Evolutionary conservation across 2,329 filamentous ascomycete species (phyloP), one percentile per base, ranked within the genome.

Genomic region (Sclerotinia subarctica): DNA sequence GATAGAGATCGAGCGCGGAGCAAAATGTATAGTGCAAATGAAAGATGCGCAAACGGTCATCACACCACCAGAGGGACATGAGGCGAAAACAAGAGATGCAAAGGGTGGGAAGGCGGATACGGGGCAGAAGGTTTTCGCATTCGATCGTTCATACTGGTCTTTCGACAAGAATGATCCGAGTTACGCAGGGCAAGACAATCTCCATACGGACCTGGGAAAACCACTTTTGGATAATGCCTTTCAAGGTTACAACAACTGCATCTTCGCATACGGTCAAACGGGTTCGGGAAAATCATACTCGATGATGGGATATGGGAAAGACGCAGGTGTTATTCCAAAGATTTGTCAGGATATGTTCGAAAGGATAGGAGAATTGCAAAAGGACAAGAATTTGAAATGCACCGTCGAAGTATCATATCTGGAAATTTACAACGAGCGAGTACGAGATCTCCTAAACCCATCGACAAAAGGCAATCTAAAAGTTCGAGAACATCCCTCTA

Each of bases 301-400:
- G 44, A 99, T 99, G 94, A 99, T 99, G 95, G 95, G 95, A 60
- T 99, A 98, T 80, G 95, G 95, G 66, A 90, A 94, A 76, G 94
- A 99, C 77, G 87, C 93, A 68, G 95, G 95, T 79, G 95, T 99
- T 72, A 98, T 98, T 71, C 95, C 96, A 57, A 91, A 89, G 76
- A 99, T 99, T 81, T 99, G 95, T 79, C 92, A 95, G 81, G 90
- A 97, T 76, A 98, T 99, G 93, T 99, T 99, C 79, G 87, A 90
- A 77, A 86, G 94, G 72, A 99, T 99, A 77, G 82, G 82, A 35
- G 81, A 82, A 60, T 83, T 94, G 75, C 85, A 90, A 73, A 78
- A 84, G 73, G 93, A 97, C 79, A 89, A 88, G 74, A 89, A 90
- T 74, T 83, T 93, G 71, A 89, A 89, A 72, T 97, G 92, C 79